Conservation (phyloP, 208 protist species). For the Crithidia sp. region DNA sequence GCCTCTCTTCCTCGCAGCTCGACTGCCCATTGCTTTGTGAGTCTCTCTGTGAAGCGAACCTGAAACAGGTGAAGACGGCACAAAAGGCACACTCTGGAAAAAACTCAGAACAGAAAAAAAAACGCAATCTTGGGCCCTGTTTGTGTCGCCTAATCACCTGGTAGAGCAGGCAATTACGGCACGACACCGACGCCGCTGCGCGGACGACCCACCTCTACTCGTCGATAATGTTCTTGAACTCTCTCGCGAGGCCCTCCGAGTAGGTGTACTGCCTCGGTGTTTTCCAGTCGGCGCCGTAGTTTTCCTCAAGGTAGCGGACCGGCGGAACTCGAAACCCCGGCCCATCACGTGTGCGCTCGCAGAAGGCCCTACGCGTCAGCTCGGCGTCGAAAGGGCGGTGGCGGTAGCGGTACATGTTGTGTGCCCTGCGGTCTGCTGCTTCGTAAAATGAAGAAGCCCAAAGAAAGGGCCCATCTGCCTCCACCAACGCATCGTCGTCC, state of each 20-base stretch:
- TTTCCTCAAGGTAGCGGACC: constrained; percentile 74
- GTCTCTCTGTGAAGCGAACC: too few relatives aligned
- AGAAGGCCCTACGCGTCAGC: constrained; percentile 53
- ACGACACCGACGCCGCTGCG: too few relatives aligned
- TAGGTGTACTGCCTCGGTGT: constrained; percentile 78
- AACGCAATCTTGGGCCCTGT: too few relatives aligned
- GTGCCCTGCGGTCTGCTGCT: constrained; percentile 38
- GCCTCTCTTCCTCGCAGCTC: too few relatives aligned
- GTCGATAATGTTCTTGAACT: constrained; percentile 87
- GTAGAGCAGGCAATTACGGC: too few relatives aligned
- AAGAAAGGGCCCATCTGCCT: constrained; percentile 52
- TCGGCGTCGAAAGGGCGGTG: constrained; percentile 55
- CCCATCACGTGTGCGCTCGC: constrained; percentile 18
- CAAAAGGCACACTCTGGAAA: too few relatives aligned
- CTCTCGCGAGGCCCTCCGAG: constrained; percentile 63
- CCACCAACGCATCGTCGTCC: constrained; percentile 37
- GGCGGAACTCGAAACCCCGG: constrained; percentile 64
- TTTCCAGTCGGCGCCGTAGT: constrained; percentile 82
- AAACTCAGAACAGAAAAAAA: too few relatives aligned
- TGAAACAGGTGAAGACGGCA: too few relatives aligned
- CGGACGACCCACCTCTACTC: constrained; percentile 36
- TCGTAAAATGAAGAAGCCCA: constrained; percentile 88
- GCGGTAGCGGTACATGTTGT: constrained; percentile 88
- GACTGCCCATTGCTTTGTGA: too few relatives aligned
- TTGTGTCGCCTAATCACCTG: too few relatives aligned